phyloP scores from a whole-genome alignment of 2,329 filamentous ascomycete species.

The Incumbomyces lentus region DNA sequence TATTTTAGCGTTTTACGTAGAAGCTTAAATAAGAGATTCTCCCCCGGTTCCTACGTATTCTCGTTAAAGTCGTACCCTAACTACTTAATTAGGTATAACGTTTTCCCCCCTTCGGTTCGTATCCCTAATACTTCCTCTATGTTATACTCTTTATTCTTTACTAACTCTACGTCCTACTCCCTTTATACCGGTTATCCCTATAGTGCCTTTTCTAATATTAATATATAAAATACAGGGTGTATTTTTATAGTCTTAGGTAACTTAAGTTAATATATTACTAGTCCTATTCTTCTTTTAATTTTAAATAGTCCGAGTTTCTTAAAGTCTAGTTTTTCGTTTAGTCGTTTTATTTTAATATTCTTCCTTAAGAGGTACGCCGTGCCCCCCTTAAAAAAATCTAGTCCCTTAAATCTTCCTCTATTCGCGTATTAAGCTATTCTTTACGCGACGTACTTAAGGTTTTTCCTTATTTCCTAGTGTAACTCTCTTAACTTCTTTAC shows the following conservation, averaged over 20 bases:
- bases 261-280: conserved; percentile 9
- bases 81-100: too few species aligned
- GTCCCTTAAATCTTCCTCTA: conserved; percentile 8
- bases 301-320: conserved; percentile 8
- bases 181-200: not conserved
- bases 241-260: conserved; percentile 9
- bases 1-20: not conserved
- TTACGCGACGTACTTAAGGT: conserved; percentile 7
- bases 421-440: conserved; percentile 4
- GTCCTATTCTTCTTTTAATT: conserved; percentile 9
- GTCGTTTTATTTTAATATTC: conserved; percentile 13
- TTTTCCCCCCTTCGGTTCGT: too few species aligned
- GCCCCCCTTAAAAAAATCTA: conserved; percentile 2
- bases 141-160: not conserved
- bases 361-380: conserved; percentile 8
- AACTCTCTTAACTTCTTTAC: conserved; percentile 1
- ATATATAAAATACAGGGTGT: conserved; percentile 10
- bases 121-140: not conserved
- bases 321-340: conserved; percentile 9
- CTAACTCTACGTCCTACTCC: not conserved
- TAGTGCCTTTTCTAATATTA: conserved; percentile 4
- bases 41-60: too few species aligned
- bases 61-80: too few species aligned
- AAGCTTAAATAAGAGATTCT: too few species aligned
- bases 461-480: conserved; percentile 5